These are phyloP conservation scores for Stachybotrys chartarum DNA, from an alignment of 2,329 filamentous ascomycete genomes.

Conservation along the genomic window DNA sequence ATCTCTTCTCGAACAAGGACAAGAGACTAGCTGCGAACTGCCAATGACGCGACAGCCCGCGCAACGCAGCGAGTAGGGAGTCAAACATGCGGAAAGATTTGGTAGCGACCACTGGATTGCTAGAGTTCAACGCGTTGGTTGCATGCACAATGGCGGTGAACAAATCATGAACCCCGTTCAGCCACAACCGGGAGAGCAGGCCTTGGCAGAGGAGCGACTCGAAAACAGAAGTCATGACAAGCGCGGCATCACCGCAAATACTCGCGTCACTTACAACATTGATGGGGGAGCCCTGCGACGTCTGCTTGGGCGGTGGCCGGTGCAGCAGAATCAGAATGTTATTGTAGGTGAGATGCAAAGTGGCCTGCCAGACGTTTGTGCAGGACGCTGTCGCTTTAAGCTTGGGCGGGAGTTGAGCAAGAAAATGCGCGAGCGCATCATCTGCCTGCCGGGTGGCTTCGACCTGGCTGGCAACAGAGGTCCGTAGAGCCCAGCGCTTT, in stretches of 20 bases:
- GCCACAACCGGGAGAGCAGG: conserved; percentile 17
- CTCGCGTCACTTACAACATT: conserved; percentile 15
- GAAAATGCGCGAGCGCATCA: conserved; percentile 20
- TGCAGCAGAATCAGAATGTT: conserved; percentile 26
- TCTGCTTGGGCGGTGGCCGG: conserved; percentile 6
- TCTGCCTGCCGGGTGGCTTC: conserved; percentile 21
- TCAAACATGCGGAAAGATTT: conserved; percentile 20
- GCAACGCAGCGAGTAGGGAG: conserved; percentile 18
- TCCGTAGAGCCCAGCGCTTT: conserved; percentile 14
- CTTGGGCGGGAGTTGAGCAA: conserved; percentile 16
- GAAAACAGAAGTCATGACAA: conserved; percentile 18
- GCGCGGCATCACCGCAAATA: conserved; percentile 22
- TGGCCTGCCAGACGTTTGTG: conserved; percentile 18
- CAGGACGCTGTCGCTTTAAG: conserved; percentile 14
- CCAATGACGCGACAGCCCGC: conserved; percentile 20
- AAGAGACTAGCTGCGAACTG: conserved; percentile 22
- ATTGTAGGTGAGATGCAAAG: conserved; percentile 26
- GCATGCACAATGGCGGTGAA: conserved; percentile 24
- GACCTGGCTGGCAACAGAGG: conserved; percentile 14
- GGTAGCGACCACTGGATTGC: conserved; percentile 21
- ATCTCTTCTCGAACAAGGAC: conserved; percentile 17
- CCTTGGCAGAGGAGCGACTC: conserved; percentile 17
- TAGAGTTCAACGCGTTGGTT: conserved; percentile 16
- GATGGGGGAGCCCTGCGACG: neutral
- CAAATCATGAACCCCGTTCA: conserved; percentile 17